Evolutionary conservation across 2,329 filamentous ascomycete genomes (phyloP), one percentile per base, ranked within the genome.

Genomic region (Cadophora gregata): DNA sequence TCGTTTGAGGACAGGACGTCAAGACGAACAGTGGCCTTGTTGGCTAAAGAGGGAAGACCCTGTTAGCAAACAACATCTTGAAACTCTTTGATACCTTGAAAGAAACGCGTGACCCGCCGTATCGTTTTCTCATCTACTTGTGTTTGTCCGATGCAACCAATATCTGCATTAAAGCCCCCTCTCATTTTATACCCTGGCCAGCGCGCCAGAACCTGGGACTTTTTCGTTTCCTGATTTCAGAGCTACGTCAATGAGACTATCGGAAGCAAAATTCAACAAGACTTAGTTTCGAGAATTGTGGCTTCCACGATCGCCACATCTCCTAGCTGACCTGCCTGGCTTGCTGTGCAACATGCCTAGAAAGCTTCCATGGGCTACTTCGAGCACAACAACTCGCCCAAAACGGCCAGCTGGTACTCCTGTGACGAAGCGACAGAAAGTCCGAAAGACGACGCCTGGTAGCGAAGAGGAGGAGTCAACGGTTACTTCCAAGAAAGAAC

Each of bases 341-440:
- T 45, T 21, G 59, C 48, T 24, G 36, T 58, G n/a, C 50, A 66
- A 27, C 5, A 75, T 76, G 75, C 71, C 71, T 24, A 64, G 75
- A 63, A 75, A 63, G 14, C 70, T 76, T 16, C 74, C 74, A 14
- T 76, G 75, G 74, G 58, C 62, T n/a, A 64, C 38, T 29, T 64
- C 69, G n/a, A 62, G 59, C 6, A 48, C 68, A 29, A 55, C 64
- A 21, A 48, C 59, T 25, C 48, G 29, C 3, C 56, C 58, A 10
- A 69, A 67, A 47, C 67, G 59, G 24, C 21, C 61, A 29, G 48
- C 53, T 24, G 24, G 68, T 14, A 64, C 27, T 14, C 50, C 53
- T 19, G 31, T 62, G 21, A 51, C 24, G 12, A 75, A 73, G 59
- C 67, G 72, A 24, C 48, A 55, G 21, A 71, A 65, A 55, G 8